Percentiles rank a stretch among this genome's conserved stretches.
Conservation (phyloP, 2,329 filamentous ascomycete species). For the Cordyceps javanica region DNA sequence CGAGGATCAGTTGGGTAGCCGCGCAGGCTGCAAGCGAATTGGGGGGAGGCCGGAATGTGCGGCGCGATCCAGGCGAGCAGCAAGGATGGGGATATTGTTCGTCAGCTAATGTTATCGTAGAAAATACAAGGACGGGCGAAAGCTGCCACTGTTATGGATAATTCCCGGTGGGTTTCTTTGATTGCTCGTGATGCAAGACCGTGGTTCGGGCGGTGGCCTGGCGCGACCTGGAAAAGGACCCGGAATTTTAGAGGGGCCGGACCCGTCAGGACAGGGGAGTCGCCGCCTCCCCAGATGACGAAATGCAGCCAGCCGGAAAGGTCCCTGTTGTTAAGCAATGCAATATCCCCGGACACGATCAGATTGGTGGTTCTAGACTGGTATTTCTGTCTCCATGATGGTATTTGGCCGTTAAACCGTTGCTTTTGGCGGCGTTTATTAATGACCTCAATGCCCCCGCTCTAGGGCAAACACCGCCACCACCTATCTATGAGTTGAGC, state of each 20-base stretch:
- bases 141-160: constrained; percentile 7
- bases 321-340: not conserved
- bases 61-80: not conserved
- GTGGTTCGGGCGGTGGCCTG: constrained; percentile 15
- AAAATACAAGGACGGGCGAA: not conserved
- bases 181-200: constrained; percentile 13
- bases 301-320: not conserved
- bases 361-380: not conserved
- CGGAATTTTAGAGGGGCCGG: constrained; percentile 28
- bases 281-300: not conserved
- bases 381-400: not conserved
- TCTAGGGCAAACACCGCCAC: not conserved
- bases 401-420: not conserved
- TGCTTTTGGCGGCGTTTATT: no score
- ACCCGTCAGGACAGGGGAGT: not conserved
- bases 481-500: no score
- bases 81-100: not conserved
- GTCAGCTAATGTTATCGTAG: not conserved
- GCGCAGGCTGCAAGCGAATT: constrained; percentile 4
- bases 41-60: not conserved
- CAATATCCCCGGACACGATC: not conserved
- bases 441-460: not conserved
- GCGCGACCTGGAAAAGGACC: constrained; percentile 15
- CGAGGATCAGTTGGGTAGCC: constrained; percentile 3
- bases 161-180: not conserved